Base-by-base conservation (phyloP, 768 basidiomycete genomes). In the Hericium erinaceus region DNA sequence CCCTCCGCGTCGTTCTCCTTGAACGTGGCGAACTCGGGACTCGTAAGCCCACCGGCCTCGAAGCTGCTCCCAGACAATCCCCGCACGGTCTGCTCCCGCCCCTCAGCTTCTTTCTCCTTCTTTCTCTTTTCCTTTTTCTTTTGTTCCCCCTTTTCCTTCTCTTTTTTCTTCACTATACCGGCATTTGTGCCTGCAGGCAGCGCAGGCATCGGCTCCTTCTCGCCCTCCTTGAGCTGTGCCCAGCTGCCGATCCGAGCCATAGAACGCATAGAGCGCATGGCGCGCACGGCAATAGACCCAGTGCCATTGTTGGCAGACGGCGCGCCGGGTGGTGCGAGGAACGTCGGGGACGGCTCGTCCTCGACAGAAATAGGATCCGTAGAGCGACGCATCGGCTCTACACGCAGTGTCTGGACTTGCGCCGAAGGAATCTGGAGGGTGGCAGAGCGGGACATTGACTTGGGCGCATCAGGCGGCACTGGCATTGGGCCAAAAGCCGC, bases 181-280 rank as follows among this genome's bases (percentile, higher is more conserved):
- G n/a, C 20, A 46, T 66, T 64, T 58, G 64, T 68, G 33, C 68
- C 63, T 57, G 70, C 63, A 52, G 64, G 57, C 39, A 65, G 64
- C 33, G 57, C 58, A 26, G 50, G 18, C 10, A 50, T 57, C 11
- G 48, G 56, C 61, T 69, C 68, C 64, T 69, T 69, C 48, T 75
- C 71, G 1, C 58, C 72, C 15, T 70, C 72, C 66, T 72, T 77
- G 56, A 82, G 69, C 64, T 84, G 83, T 22, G 82, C 80, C 86
- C 87, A 87, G 64, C 84, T 85, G 1, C 83, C 80, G 49, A 91
- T 83, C 38, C 83, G 73, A 3, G 89, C 89, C 44, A 91, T 69
- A 2, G 83, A 84, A 26, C 84, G 76, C 62, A 92, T 83, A 13
- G 84, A 85, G 46, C 85, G 77, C 74, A 92, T 91, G 4, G 89